These are phyloP conservation scores for Penicillium sp. DNA, from an alignment of 2,329 filamentous ascomycete genomes.

Conservation along the genomic window DNA sequence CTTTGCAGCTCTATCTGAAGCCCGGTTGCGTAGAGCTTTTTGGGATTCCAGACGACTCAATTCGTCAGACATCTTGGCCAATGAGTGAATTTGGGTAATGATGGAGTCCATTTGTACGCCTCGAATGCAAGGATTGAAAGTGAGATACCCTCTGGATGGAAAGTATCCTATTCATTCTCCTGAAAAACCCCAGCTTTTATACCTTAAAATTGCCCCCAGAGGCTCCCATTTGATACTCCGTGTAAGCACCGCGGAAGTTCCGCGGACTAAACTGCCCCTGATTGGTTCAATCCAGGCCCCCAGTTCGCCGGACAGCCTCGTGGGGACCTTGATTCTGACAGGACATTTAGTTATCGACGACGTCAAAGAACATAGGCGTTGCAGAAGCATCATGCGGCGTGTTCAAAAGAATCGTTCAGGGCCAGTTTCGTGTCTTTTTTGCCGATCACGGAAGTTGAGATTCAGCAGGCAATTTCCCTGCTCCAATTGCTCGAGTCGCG, in stretches of 20 bases:
- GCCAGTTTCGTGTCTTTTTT: conserved; percentile 41
- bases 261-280: conserved; percentile 11
- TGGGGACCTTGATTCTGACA: background rate
- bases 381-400: conserved; percentile 10
- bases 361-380: too few species aligned
- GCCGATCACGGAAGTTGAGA: conserved; percentile 49
- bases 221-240: background rate
- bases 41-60: conserved; percentile 22
- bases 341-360: too few species aligned
- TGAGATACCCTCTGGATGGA: background rate
- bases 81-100: conserved; percentile 19
- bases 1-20: conserved; percentile 21
- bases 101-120: conserved; percentile 18
- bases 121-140: too few species aligned
- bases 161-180: background rate
- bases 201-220: background rate
- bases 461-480: conserved; percentile 56
- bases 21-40: conserved; percentile 15
- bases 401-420: conserved; percentile 12
- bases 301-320: background rate
- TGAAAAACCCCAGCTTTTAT: background rate
- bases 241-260: conserved; percentile 19
- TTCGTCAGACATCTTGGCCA: conserved; percentile 24
- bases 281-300: conserved; percentile 11
- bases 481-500: conserved; percentile 46